Base-by-base conservation (phyloP, 306 rosid genomes). In the Crataegus laevigata region DNA sequence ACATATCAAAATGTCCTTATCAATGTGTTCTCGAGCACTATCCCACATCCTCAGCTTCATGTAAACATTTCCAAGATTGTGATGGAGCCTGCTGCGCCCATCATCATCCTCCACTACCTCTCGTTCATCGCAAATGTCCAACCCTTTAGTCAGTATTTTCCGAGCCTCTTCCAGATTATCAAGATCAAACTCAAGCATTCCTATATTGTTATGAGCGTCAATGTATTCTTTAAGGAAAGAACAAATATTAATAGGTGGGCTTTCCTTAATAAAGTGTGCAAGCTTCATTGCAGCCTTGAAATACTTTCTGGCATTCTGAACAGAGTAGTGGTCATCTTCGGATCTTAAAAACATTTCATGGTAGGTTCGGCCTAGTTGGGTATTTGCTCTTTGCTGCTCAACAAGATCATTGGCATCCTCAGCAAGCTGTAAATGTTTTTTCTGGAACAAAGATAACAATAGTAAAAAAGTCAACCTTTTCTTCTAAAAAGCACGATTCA, bases 311-410 rank as follows among this genome's bases (percentile, higher is more conserved):
- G 96, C 96, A 75, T 87, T 94, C 36, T 85, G 84, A 50, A 89
- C 77, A 0, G 89, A 90, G 66, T 66, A 62, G 61, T 89, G 96
- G 26, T 92, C 96, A 28, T 90, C 84, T 0, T 90, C 86, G 0
- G 89, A 88, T 73, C 64, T 84, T 68, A 84, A 50, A 77, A 80
- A 85, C 73, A 94, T 52, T 14, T 90, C 97, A 43, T 85, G 77
- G 73, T 90, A 94, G 55, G 97, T 91, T 72, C 98, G 97, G 63
- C 98, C 97, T 7, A 91, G 89, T 77, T 94, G 98, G 3, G 97
- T 91, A 74, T 80, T 87, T 32, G 97, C 92, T 47, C 97, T 82
- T 80, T 94, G 98, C 86, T 92, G 92, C 84, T 94, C 97, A 29
- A 90, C 88, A 19, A 89, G 78, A 69, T 94, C 89, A 36, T 83